Base-by-base conservation (phyloP, 2,329 filamentous ascomycete genomes). In the Aspergillus aculeatus region DNA sequence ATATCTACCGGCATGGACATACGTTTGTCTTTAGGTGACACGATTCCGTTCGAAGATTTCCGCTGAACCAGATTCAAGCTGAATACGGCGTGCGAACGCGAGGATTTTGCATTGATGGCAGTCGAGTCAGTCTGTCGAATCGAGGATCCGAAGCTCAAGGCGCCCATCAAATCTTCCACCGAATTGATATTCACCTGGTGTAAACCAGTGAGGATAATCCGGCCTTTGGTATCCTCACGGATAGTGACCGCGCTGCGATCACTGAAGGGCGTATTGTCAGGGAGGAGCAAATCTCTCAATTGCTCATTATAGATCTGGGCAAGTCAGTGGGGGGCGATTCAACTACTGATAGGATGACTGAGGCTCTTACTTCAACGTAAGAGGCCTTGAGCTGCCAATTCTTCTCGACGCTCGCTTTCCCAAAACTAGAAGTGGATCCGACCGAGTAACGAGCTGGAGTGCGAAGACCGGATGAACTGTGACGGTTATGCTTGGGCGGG, bases 41-140 rank as follows among this genome's bases (percentile, higher is more conserved):
- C 77, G 1, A 69, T 62, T n/a, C 69, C 64, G 19, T 57, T 65
- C 1, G 59, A 53, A 75, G 80, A 59, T 77, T 91, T 95, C 69
- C 90, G 90, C 79, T 97, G 71, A 7, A 98, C 83, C 7, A 99
- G 83, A 69, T 98, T 98, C 63, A 99, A 80, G 72, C 92, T 97
- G 77, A 99, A 98, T 31, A 99, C 93, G 35, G 95, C 95, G 74
- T 99, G 95, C 1, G 95, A 99, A 64, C 95, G 92, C 11, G 95
- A 99, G 0, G 95, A 99, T 73, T 96, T 94, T 48, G 94, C 95
- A 73, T 99, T 99, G 72, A 98, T 95, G 3, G 94, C 95, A 2
- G 95, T 99, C 24, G 95, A 89, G 77, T 99, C 95, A 0, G 95
- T 99, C 73, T 99, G 95, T 62, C 95, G 90, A 72, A 99, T 96